Base-by-base conservation (phyloP, 495 filamentous ascomycete species). In the Penicillium longicatenatum region DNA sequence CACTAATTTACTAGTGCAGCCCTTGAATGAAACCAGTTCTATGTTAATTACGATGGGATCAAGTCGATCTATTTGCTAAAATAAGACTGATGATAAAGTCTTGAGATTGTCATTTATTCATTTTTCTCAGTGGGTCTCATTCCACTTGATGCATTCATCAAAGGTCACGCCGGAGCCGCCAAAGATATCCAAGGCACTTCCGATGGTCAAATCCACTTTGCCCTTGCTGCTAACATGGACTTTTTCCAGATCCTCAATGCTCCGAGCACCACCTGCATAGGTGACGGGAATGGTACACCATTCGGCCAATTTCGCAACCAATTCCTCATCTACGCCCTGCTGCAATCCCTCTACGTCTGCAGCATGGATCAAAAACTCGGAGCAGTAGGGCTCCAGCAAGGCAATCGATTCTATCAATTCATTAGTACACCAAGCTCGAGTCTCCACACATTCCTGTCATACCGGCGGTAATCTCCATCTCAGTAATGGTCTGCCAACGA, bases 331-430 rank as follows among this genome's bases (percentile, higher is more conserved):
- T 50, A 98, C 88, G 26, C 94, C 94, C 50, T 80, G 79, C 68
- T 97, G 95, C 47, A 98, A 76, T 9, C 94, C 94, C 69, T 98
- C 94, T 53, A 93, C 92, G 69, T 98, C 94, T n/a, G 95, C 94
- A n/a, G 94, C 94, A 65, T 98, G 95, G 64, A 98, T 91, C 48
- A 98, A 79, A 70, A 98, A 98, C 66, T 98, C 95, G 42, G 89
- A 91, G 76, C 94, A 97, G 70, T 91, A 93, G 11, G 88, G 89
- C 65, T 96, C 92, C 9, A 98, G 78, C 12, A 84, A 68, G 17
- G 81, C 80, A 51, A 98, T 96, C 3, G 87, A 88, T 70, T 87
- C 92, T 95, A 59, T 8, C 31, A 8, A 30, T 4, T 43, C n/a
- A 47, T 63, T 17, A 62, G 41, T 58, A 17, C 5, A 55, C 31